Conservation (phyloP, 805 yeast genomes). For the Ogataea angusta region DNA sequence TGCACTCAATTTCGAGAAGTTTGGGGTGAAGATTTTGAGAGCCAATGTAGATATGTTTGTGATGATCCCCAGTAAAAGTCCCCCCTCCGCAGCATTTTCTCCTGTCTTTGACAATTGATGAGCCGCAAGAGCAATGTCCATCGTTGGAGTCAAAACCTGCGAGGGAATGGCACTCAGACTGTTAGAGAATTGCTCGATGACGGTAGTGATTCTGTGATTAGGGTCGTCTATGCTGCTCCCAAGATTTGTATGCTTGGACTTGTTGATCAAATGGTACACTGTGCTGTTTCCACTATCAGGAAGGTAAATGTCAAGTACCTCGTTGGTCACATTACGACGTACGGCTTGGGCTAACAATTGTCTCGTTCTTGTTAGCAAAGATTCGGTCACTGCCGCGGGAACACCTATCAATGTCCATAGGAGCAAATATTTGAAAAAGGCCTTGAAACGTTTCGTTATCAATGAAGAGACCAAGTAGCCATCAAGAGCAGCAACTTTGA, state of each 20-base stretch:
- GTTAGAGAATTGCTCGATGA: slow-evolving; percentile 67
- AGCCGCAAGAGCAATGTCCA: slow-evolving; percentile 78
- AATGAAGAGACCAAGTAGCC: slow-evolving; percentile 81
- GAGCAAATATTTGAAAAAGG: slow-evolving; percentile 58
- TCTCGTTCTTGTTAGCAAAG: slow-evolving; percentile 61
- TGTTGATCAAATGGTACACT: slow-evolving; percentile 66
- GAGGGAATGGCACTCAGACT: slow-evolving; percentile 75
- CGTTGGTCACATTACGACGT: slow-evolving; percentile 60
- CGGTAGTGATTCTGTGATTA: slow-evolving; percentile 80
- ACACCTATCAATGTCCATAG: slow-evolving; percentile 83
- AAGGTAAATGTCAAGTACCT: slow-evolving; percentile 65
- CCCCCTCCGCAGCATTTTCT: slow-evolving; percentile 75
- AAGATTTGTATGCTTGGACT: slow-evolving; percentile 11
- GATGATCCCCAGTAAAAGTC: slow-evolving; percentile 70
- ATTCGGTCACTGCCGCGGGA: slow-evolving; percentile 80
- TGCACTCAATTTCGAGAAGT: slow-evolving; percentile 77
- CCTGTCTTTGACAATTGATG: slow-evolving; percentile 64
- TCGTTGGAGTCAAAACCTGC: slow-evolving; percentile 76
- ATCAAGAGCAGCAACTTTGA: slow-evolving; percentile 82
- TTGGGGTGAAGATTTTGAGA: slow-evolving; percentile 78
- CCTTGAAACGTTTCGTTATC: slow-evolving; percentile 63
- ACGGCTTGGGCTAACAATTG: slow-evolving; percentile 55
- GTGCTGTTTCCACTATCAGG: slow-evolving; percentile 68
- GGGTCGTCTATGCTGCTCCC: slow-evolving; percentile 55
- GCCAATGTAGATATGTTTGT: slow-evolving; percentile 78